phyloP scores from a whole-genome alignment of 768 basidiomycete genomes.

The Agrocybe pediades region DNA sequence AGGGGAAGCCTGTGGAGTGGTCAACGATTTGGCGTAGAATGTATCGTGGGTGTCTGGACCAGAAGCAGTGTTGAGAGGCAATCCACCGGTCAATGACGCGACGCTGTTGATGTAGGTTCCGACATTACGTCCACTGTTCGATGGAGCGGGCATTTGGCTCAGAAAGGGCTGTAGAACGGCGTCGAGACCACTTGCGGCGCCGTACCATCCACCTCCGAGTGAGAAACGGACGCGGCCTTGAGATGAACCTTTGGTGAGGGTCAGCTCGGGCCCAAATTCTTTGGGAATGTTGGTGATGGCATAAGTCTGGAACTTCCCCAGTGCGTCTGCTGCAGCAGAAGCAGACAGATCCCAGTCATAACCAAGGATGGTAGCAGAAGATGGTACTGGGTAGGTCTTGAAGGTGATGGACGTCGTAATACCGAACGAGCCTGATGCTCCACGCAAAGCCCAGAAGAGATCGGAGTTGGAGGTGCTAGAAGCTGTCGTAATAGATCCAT shows the following conservation, averaged over 20 bases:
- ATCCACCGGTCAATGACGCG: constrained; percentile 22
- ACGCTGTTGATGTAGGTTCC: constrained; percentile 34
- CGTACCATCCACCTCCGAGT: constrained; percentile 33
- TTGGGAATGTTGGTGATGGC: constrained; percentile 28
- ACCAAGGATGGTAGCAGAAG: constrained; percentile 31
- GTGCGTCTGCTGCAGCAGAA: constrained; percentile 28
- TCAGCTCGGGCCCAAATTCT: constrained; percentile 33
- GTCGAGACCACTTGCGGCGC: constrained; percentile 19
- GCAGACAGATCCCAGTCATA: constrained; percentile 37
- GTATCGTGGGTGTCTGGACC: constrained; percentile 36
- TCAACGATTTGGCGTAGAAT: constrained; percentile 42
- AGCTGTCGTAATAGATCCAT: constrained; percentile 21
- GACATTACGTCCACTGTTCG: constrained; percentile 6
- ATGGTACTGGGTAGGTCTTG: constrained; percentile 33
- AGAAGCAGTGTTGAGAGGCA: constrained; percentile 20
- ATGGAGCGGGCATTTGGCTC: constrained; percentile 23
- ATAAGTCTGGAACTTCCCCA: constrained; percentile 35
- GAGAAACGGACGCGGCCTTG: constrained; percentile 27
- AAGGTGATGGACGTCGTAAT: constrained; percentile 36
- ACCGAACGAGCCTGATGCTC: constrained; percentile 38
- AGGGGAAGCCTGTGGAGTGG: constrained; percentile 33
- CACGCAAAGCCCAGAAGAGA: constrained; percentile 35
- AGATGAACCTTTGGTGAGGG: constrained; percentile 24
- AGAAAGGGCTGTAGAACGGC: constrained; percentile 29
- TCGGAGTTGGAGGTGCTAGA: constrained; percentile 19